Conservation (phyloP, 148 eudicot species). For the Diospyros kaki region DNA sequence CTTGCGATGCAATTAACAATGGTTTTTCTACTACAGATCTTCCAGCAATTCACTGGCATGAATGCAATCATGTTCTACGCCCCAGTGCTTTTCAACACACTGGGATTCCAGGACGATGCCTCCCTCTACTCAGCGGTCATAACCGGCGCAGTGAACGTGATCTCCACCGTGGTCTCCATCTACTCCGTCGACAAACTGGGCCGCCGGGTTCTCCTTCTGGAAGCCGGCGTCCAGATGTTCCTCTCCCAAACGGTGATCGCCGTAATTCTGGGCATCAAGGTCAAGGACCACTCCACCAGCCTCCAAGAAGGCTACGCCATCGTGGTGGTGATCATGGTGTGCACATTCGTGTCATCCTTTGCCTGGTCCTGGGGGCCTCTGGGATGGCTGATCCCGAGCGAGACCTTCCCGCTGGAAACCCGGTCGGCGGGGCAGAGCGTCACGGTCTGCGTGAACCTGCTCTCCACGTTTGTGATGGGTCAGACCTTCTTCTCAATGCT, state of each 20-base stretch:
- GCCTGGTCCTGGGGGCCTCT: constrained; percentile 97
- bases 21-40: constrained; percentile 33
- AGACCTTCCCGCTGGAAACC: constrained; percentile 73
- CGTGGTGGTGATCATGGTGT: constrained; percentile 65
- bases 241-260: constrained; percentile 58
- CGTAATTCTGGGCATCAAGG: constrained; percentile 59
- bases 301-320: constrained; percentile 49
- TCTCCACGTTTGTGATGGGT: constrained; percentile 81
- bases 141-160: constrained; percentile 78
- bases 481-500: constrained; percentile 90
- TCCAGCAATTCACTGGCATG: constrained; percentile 81
- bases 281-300: constrained; percentile 43
- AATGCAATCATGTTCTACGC: constrained; percentile 90
- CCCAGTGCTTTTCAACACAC: constrained; percentile 60
- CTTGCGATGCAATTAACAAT: not conserved
- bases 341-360: constrained; percentile 73
- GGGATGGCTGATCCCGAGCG: constrained; percentile 85
- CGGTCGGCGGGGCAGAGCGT: constrained; percentile 85
- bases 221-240: constrained; percentile 79
- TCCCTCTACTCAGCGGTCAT: constrained; percentile 84
- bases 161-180: constrained; percentile 79
- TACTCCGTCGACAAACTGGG: constrained; percentile 82
- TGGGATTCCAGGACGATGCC: constrained; percentile 74
- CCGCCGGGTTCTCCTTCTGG: constrained; percentile 49
- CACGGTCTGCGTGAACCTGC: constrained; percentile 71